A percentile compares a stretch with the other conserved stretches of the same genome.
Evolutionary conservation across 2,329 filamentous ascomycete genomes (phyloP).

Genomic region (Trichoderma endophyticum): DNA sequence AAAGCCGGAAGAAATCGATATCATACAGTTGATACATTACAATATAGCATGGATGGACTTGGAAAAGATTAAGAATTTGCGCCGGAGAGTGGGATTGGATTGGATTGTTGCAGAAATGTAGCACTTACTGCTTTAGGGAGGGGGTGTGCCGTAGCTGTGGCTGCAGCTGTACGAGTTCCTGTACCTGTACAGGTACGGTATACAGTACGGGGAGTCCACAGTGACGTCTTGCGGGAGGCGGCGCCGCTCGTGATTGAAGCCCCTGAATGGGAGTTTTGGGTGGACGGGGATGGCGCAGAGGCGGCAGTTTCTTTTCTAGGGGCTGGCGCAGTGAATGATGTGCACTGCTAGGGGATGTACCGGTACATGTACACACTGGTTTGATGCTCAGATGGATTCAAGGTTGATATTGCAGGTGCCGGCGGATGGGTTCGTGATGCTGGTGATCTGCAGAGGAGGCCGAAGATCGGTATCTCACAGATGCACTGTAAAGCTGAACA

Average conservation of each 20-base stretch:
- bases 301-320: neutral
- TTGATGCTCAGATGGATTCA: neutral
- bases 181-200: neutral
- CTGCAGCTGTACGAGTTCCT: neutral
- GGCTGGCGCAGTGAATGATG: neutral
- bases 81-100: neutral
- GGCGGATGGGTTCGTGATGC: neutral
- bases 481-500: neutral
- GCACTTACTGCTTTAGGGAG: neutral
- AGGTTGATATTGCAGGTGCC: neutral
- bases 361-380: neutral
- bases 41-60: neutral
- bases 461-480: neutral
- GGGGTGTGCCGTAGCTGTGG: neutral
- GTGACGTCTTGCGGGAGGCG: neutral
- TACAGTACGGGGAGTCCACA: neutral
- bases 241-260: neutral
- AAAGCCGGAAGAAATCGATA: neutral
- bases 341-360: neutral
- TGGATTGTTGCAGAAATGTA: neutral
- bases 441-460: neutral
- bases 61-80: neutral
- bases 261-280: neutral
- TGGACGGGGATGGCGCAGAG: neutral
- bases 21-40: neutral